Percentiles rank a stretch among this genome's conserved stretches.
phyloP scores from a whole-genome alignment of 2,329 filamentous ascomycete genomes.

The Neodidymelliopsis sp. region DNA sequence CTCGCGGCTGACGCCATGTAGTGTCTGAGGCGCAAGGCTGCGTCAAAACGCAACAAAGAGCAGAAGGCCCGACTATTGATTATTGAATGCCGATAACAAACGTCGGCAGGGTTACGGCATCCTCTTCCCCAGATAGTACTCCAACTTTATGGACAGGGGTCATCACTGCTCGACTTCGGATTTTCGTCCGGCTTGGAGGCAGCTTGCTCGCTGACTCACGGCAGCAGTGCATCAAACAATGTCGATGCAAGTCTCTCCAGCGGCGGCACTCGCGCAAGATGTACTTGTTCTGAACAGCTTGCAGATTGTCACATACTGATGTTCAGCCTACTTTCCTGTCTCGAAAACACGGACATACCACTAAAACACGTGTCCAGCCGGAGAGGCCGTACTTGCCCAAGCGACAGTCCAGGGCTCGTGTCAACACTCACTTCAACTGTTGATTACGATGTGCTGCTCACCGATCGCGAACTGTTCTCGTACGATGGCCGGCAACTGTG shows the following conservation, averaged over 20 bases:
- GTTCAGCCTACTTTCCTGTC: not conserved
- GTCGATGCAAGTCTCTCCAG: not conserved
- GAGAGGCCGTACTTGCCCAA: conserved; percentile 6
- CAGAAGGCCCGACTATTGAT: conserved; percentile 1
- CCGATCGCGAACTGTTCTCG: conserved; percentile 19
- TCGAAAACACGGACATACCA: conserved; percentile 1
- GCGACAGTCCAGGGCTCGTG: conserved; percentile 4
- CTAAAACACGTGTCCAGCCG: conserved; percentile 9
- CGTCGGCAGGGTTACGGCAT: conserved; percentile 5
- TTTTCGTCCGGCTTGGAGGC: conserved; percentile 1
- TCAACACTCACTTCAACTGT: conserved; percentile 1
- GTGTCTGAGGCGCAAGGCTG: conserved; percentile 4
- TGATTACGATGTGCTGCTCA: conserved; percentile 10
- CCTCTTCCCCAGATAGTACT: not conserved
- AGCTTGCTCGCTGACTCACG: not conserved
- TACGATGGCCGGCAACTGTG: conserved; percentile 15
- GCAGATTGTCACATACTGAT: conserved; percentile 1
- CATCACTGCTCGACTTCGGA: not conserved
- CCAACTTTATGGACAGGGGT: not conserved
- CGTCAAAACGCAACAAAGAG: conserved; percentile 3
- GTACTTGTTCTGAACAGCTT: not conserved
- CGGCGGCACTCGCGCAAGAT: not conserved
- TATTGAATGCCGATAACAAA: conserved; percentile 1
- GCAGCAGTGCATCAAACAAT: not conserved
- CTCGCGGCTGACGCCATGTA: not conserved